phyloP scores from a whole-genome alignment of 2,329 filamentous ascomycete species.

The Sporothrix humicola region DNA sequence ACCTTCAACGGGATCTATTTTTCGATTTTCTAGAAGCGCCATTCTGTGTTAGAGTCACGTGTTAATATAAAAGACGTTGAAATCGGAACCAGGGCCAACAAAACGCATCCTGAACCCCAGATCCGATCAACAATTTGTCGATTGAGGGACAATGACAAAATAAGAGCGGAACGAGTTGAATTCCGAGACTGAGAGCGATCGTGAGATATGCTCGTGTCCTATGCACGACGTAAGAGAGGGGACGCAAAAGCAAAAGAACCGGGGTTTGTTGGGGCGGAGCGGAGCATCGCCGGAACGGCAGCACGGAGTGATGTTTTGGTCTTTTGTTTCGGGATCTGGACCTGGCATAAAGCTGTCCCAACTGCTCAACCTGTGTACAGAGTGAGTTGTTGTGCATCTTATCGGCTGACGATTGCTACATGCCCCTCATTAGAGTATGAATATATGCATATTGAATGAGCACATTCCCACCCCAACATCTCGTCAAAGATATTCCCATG shows the following conservation, averaged over 20 bases:
- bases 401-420: background rate
- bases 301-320: background rate
- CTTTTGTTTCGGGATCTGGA: background rate
- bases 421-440: background rate
- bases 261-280: constrained; percentile 23
- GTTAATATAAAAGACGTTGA: constrained; percentile 1
- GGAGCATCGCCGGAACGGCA: background rate
- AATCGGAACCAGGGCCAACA: background rate
- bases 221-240: background rate
- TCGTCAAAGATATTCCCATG: background rate
- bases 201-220: no score
- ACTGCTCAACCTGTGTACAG: background rate
- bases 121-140: background rate
- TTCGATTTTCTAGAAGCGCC: background rate
- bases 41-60: constrained; percentile 2
- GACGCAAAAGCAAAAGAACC: background rate
- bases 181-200: background rate
- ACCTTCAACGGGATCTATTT: background rate
- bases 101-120: no score
- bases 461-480: background rate
- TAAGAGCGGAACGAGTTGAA: background rate
- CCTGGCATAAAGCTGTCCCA: background rate
- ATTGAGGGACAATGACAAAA: background rate
- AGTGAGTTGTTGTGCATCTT: background rate
- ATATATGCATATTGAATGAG: background rate